phyloP scores from a whole-genome alignment of 108 stramenopile species.

The Cyclotella sp. region DNA sequence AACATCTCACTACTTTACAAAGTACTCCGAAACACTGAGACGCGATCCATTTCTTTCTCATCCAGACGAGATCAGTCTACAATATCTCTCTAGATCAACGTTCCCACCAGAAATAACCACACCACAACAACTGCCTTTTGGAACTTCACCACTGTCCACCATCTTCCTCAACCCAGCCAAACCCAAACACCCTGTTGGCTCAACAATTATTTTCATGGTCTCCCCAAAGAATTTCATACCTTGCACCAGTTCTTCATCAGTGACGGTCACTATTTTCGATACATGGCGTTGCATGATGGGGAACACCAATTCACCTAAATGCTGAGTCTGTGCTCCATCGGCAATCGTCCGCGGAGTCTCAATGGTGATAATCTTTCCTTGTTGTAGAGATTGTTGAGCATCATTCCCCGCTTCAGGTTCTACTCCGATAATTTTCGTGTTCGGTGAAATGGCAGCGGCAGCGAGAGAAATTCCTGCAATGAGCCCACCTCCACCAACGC shows the following conservation, averaged over 20 bases:
- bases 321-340: conserved; percentile 66
- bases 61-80: conserved; percentile 37
- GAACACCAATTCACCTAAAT: conserved; percentile 65
- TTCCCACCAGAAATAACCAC: conserved; percentile 68
- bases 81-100: conserved; percentile 64
- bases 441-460: conserved; percentile 50
- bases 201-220: conserved; percentile 59
- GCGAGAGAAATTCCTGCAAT: conserved; percentile 58
- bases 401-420: conserved; percentile 64
- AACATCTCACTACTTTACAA: not conserved
- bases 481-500: conserved; percentile 72
- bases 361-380: conserved; percentile 47
- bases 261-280: conserved; percentile 64
- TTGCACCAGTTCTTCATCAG: conserved; percentile 61
- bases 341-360: conserved; percentile 63
- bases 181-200: conserved; percentile 66
- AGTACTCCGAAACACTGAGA: not conserved
- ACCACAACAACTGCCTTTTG: conserved; percentile 52
- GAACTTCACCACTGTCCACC: conserved; percentile 52
- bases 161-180: conserved; percentile 61
- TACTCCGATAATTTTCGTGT: conserved; percentile 59
- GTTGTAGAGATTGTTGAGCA: conserved; percentile 53
- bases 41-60: not conserved
- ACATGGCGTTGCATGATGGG: conserved; percentile 58
- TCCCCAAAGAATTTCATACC: conserved; percentile 53